Base-by-base conservation (phyloP, 345 rosid genomes). In the Gossypium bickii region DNA sequence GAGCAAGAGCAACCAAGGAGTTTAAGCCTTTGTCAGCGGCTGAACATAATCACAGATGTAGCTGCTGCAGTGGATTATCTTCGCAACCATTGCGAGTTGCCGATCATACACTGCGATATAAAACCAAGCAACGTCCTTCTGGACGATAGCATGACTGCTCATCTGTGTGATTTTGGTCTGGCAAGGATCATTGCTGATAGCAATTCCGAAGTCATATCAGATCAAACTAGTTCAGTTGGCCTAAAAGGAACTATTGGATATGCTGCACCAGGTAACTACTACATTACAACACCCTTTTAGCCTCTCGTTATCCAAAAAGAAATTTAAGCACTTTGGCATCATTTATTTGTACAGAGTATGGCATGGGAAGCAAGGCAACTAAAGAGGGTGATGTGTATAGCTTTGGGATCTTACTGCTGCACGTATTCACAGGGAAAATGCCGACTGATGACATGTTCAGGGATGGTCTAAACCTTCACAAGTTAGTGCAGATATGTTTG, bases 81-180 rank as follows among this genome's bases (percentile, higher is more conserved):
- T 52, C 80, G 51, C 61, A 7, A 17, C 51, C 25, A 71, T 20
- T 80, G 69, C 24, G 51, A 63, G 13, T 18, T 16, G 11, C 67
- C 73, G 20, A 74, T 77, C 48, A 63, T 76, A 1, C 83, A 74
- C 2, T 80, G 78, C 24, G 78, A 80, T 55, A 13, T 76, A 43
- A 80, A 80, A 57, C 79, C 82, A 41, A 67, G 79, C 74, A 80
- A 80, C 41, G 7, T 80, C 27, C 78, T 80, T 8, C 67, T 77
- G 9, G 73, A 80, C 3, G 58, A 15, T 7, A 76, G 74, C 70
- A 67, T 80, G 72, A 49, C 49, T 45, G 78, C 83, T 22, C 78
- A 76, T 61, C 70, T 77, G 0, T 59, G 68, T 3, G 83, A 80
- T 71, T 80, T 80, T 55, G 72, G 83, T 10, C 22, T 73, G 24